Base-by-base conservation (phyloP, 305 asterid species). In the Fraxinus angustifolia region DNA sequence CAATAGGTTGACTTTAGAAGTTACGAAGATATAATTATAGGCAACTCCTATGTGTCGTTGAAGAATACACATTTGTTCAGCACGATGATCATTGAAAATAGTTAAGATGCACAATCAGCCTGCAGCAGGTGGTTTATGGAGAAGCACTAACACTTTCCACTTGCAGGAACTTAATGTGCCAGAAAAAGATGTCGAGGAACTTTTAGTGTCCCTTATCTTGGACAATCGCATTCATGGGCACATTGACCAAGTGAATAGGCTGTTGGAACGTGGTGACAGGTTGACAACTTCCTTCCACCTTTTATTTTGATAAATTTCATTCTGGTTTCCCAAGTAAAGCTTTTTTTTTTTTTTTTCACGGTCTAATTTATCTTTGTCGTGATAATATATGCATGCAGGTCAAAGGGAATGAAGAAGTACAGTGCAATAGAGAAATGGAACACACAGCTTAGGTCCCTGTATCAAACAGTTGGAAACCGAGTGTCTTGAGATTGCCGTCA, bases 181-280 rank as follows among this genome's bases (percentile, higher is more conserved):
- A 50, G 98, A 94, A 88, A 91, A 92, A 77, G 99, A 96, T 28
- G 99, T 96, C 1, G 98, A 91, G 89, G 96, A 90, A 79, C 85
- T 96, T 87, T 85, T 96, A 88, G 99, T 96, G 34, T 92, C 97
- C 42, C 97, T 96, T 11, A 94, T 96, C 82, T 85, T 96, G 91
- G 99, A 96, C 82, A 96, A 96, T 82, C 93, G 97, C 62, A 90
- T 96, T 85, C 87, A 87, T 17, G 99, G 99, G 72, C 97, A 94
- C 88, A 96, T 96, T 86, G 99, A 96, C 90, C 99, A 96, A 90
- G 98, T 96, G 87, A 94, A 94, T 83, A 90, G 95, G 82, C 94
- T 96, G 48, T 87, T 94, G 76, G 97, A 93, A 85, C 93, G 97
- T 87, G 97, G 97, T 19, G 99, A 93, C 93, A 96, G 97, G 98